Conservation (phyloP, 352 stramenopile genomes). For the Phytophthora macrochlamydospora region DNA sequence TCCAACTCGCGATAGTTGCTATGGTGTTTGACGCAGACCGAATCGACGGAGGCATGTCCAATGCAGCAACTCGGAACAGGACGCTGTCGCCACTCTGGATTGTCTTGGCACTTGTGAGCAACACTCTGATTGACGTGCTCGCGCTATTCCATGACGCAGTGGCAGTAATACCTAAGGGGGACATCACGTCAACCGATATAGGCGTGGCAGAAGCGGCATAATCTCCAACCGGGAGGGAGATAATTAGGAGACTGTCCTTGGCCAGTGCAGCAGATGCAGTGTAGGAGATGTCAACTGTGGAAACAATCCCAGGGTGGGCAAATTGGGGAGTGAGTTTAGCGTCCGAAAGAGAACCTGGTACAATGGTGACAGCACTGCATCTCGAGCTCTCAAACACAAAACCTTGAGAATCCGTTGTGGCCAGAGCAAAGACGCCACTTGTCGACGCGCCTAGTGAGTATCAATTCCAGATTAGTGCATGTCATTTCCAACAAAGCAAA, state of each 20-base stretch:
- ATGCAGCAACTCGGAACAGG: constrained; percentile 39
- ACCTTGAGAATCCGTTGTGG: constrained; percentile 42
- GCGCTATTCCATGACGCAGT: constrained; percentile 44
- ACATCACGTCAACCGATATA: constrained; percentile 32
- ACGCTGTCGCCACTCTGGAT: constrained; percentile 39
- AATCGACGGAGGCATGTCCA: constrained; percentile 58
- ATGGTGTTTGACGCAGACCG: constrained; percentile 19
- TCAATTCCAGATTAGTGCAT: constrained; percentile 12
- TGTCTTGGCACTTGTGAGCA: constrained; percentile 32
- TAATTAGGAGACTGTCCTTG: constrained; percentile 38
- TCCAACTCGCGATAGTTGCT: constrained; percentile 58
- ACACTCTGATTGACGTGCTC: constrained; percentile 39
- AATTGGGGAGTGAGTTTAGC: constrained; percentile 36
- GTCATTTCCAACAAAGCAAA: constrained; percentile 12
- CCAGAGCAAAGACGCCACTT: constrained; percentile 39
- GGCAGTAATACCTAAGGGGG: constrained; percentile 26
- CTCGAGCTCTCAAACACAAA: constrained; percentile 38
- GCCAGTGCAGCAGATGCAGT: constrained; percentile 51
- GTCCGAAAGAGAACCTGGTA: constrained; percentile 37
- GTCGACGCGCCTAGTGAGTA: constrained; percentile 30
- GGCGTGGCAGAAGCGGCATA: constrained; percentile 35
- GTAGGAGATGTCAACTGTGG: constrained; percentile 49
- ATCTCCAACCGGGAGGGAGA: constrained; percentile 45
- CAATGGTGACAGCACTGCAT: constrained; percentile 33
- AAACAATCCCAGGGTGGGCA: constrained; percentile 53